Evolutionary conservation across 495 filamentous ascomycete genomes (phyloP).

Genomic region (Halenospora varia): DNA sequence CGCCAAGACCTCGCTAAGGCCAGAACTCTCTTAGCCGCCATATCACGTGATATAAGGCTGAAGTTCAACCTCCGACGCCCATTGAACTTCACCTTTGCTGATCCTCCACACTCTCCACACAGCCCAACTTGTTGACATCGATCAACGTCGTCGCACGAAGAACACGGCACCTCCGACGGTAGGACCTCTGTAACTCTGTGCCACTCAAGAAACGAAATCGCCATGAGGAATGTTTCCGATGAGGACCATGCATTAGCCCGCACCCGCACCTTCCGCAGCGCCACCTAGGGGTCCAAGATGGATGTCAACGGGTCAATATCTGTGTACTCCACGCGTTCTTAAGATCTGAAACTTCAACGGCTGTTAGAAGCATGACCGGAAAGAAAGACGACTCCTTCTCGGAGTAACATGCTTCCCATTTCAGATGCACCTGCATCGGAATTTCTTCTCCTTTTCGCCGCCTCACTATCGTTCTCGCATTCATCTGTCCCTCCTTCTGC

Average conservation of each 20-base stretch:
- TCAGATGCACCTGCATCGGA: constrained; percentile 1
- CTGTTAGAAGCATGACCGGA: constrained; percentile 8
- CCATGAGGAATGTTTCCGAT: constrained; percentile 10
- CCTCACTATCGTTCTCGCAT: no score
- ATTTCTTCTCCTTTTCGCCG: background rate
- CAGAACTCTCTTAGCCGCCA: background rate
- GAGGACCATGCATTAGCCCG: constrained; percentile 7
- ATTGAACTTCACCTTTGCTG: background rate
- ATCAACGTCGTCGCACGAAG: background rate
- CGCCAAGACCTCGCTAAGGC: background rate
- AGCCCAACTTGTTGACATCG: background rate
- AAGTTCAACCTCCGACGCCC: background rate
- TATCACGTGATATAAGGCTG: background rate
- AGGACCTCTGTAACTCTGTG: background rate
- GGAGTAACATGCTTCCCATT: background rate
- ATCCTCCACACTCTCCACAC: no score
- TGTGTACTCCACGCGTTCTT: constrained; percentile 22
- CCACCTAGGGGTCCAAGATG: background rate
- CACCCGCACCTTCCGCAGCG: background rate
- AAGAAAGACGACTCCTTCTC: background rate
- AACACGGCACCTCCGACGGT: background rate
- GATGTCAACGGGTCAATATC: background rate
- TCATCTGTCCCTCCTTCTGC: no score
- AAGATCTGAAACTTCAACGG: constrained; percentile 21
- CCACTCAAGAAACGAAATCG: background rate